These are phyloP conservation scores for Starmerella apicola DNA, from an alignment of 805 yeast genomes.

Conservation along the genomic window DNA sequence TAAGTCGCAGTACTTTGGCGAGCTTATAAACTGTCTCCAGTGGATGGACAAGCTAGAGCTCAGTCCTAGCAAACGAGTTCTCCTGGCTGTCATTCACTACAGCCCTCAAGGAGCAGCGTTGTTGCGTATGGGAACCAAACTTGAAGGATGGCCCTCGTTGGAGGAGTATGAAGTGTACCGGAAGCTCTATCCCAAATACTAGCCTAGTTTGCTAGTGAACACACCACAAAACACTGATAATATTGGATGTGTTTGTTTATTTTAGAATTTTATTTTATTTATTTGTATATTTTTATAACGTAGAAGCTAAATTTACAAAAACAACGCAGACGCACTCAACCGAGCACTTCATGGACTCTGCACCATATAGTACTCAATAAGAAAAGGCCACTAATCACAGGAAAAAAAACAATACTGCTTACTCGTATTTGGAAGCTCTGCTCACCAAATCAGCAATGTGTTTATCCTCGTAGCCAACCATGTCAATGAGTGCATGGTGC, in stretches of 20 bases:
- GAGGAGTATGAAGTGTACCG: constrained; percentile 21
- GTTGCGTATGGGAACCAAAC: constrained; percentile 20
- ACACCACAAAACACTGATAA: too few species aligned
- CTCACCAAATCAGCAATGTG: constrained; percentile 33
- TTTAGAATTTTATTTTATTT: too few species aligned
- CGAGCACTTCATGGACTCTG: too few species aligned
- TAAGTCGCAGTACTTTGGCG: constrained; percentile 36
- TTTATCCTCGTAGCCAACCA: constrained; percentile 33
- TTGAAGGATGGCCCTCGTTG: constrained; percentile 24
- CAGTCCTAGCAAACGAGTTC: constrained; percentile 32
- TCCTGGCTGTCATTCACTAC: constrained; percentile 31
- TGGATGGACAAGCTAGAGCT: constrained; percentile 43
- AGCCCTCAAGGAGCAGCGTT: constrained; percentile 25
- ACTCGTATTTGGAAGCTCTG: constrained; percentile 24
- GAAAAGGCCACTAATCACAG: too few species aligned
- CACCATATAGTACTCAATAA: too few species aligned
- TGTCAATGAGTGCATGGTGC: constrained; percentile 35
- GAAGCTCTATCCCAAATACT: too few species aligned
- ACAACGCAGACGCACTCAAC: too few species aligned
- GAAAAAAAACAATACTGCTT: too few species aligned
- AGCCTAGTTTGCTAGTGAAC: too few species aligned
- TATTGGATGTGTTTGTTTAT: too few species aligned
- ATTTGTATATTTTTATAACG: too few species aligned
- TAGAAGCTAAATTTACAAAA: too few species aligned
- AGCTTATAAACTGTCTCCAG: constrained; percentile 38